A percentile compares a stretch with the other conserved stretches of the same genome.
These are phyloP conservation scores for Stachybotrys chlorohalonatus DNA, from an alignment of 2,329 filamentous ascomycete genomes.

Conservation along the genomic window DNA sequence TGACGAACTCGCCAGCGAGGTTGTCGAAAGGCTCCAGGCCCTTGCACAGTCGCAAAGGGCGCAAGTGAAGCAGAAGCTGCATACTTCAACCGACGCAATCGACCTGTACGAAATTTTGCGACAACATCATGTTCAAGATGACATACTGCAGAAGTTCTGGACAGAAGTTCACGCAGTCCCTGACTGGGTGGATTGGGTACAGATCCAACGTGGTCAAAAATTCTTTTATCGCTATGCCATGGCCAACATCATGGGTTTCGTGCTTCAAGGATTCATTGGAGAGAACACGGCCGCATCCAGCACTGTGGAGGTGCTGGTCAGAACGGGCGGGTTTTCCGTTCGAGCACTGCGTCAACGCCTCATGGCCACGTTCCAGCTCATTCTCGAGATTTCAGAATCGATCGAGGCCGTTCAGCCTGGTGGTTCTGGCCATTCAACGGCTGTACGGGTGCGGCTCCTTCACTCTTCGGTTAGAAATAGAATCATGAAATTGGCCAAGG, in stretches of 20 bases:
- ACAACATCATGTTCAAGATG: slow-evolving; percentile 2
- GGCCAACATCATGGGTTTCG: slow-evolving; percentile 44
- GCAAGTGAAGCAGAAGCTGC: not conserved
- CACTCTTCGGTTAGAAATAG: slow-evolving; percentile 55
- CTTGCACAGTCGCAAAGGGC: slow-evolving; percentile 3
- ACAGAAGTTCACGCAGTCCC: slow-evolving; percentile 49
- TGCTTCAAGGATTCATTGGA: slow-evolving; percentile 26
- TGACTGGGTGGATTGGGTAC: slow-evolving; percentile 59
- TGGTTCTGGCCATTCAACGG: slow-evolving; percentile 51
- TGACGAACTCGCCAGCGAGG: slow-evolving; percentile 9
- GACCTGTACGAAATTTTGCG: slow-evolving; percentile 4
- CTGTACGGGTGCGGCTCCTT: slow-evolving; percentile 55
- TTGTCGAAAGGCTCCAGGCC: slow-evolving; percentile 7
- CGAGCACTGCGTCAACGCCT: slow-evolving; percentile 49
- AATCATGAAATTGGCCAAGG: slow-evolving; percentile 46
- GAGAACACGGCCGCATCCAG: slow-evolving; percentile 39
- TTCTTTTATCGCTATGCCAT: slow-evolving; percentile 56
- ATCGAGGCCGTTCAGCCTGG: slow-evolving; percentile 51
- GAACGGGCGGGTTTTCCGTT: slow-evolving; percentile 58
- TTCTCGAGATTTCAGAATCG: slow-evolving; percentile 50
- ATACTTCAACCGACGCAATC: not conserved
- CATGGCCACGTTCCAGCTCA: slow-evolving; percentile 32
- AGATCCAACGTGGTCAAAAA: slow-evolving; percentile 54
- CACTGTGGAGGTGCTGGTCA: slow-evolving; percentile 53
- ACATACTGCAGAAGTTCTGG: slow-evolving; percentile 40